phyloP scores from a whole-genome alignment of 129 eudicot species.

The Flaveria trinervia region DNA sequence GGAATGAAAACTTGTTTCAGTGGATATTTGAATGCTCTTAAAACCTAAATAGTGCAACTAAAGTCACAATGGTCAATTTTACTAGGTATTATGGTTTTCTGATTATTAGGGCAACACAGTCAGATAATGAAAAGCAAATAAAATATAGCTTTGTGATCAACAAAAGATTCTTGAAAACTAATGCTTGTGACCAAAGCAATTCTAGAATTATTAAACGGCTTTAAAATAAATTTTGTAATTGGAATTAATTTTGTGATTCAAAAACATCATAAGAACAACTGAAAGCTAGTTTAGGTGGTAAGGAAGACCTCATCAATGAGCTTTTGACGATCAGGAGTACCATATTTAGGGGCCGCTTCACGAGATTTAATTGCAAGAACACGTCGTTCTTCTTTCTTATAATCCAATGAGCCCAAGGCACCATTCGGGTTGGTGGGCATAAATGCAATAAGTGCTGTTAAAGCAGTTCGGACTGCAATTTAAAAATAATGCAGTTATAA shows the following conservation, averaged over 20 bases:
- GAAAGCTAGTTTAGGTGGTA: not conserved
- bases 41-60: not conserved
- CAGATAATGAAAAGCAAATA: not conserved
- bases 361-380: slow-evolving; percentile 85
- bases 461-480: slow-evolving; percentile 86
- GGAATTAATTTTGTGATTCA: not conserved
- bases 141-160: not conserved
- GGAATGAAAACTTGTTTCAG: not conserved
- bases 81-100: too few relatives aligned
- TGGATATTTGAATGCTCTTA: too few relatives aligned
- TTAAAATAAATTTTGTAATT: not conserved
- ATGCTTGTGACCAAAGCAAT: not conserved
- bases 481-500: slow-evolving; percentile 16
- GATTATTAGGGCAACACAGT: not conserved
- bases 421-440: slow-evolving; percentile 99
- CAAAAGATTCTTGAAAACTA: not conserved
- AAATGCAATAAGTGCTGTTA: slow-evolving; percentile 90
- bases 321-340: slow-evolving; percentile 87
- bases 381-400: slow-evolving; percentile 87
- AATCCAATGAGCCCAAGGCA: slow-evolving; percentile 88
- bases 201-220: not conserved
- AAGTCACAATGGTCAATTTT: not conserved
- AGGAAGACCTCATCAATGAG: slow-evolving; percentile 83
- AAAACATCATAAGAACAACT: not conserved
- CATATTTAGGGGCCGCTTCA: slow-evolving; percentile 73